A percentile compares a stretch with the other conserved stretches of the same genome.
Evolutionary conservation across 495 filamentous ascomycete genomes (phyloP).

Genomic region (Diplogelasinospora grovesii): DNA sequence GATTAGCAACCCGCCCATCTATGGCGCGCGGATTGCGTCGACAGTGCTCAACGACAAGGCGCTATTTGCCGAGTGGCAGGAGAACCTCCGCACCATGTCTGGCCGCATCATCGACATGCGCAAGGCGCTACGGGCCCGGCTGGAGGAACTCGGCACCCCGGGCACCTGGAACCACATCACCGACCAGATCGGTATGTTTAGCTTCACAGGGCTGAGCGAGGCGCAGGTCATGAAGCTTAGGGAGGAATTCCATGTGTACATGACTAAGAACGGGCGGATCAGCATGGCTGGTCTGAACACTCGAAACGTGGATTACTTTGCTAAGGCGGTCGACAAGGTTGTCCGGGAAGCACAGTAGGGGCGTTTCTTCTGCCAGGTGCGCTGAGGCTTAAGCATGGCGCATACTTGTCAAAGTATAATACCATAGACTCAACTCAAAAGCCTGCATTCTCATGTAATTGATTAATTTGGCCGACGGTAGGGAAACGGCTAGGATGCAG

Average conservation of each 20-base stretch:
- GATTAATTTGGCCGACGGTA: too few species aligned
- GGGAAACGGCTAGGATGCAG: too few species aligned
- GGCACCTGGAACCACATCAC: slow-evolving; percentile 96
- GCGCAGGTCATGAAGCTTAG: slow-evolving; percentile 75
- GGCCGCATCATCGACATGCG: slow-evolving; percentile 91
- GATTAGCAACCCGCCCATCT: slow-evolving; percentile 93
- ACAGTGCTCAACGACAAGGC: slow-evolving; percentile 71
- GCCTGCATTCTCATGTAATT: too few species aligned
- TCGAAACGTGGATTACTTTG: slow-evolving; percentile 86
- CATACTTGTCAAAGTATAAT: background rate
- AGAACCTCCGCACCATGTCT: slow-evolving; percentile 86
- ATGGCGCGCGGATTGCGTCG: slow-evolving; percentile 83
- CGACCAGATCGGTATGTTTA: slow-evolving; percentile 99
- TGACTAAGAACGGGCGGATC: slow-evolving; percentile 98
- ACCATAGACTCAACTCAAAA: background rate
- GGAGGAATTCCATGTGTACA: slow-evolving; percentile 83
- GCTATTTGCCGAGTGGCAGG: slow-evolving; percentile 92
- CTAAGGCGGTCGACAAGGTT: slow-evolving; percentile 77
- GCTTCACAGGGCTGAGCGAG: slow-evolving; percentile 87
- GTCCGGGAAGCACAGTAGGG: slow-evolving; percentile 53
- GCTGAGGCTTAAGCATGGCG: background rate
- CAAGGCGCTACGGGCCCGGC: slow-evolving; percentile 59
- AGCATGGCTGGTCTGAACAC: slow-evolving; percentile 95
- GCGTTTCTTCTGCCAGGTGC: too few species aligned
- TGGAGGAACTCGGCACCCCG: slow-evolving; percentile 77